These are phyloP conservation scores for Podaxis sp. DNA, from an alignment of 768 basidiomycete species.

Conservation along the genomic window DNA sequence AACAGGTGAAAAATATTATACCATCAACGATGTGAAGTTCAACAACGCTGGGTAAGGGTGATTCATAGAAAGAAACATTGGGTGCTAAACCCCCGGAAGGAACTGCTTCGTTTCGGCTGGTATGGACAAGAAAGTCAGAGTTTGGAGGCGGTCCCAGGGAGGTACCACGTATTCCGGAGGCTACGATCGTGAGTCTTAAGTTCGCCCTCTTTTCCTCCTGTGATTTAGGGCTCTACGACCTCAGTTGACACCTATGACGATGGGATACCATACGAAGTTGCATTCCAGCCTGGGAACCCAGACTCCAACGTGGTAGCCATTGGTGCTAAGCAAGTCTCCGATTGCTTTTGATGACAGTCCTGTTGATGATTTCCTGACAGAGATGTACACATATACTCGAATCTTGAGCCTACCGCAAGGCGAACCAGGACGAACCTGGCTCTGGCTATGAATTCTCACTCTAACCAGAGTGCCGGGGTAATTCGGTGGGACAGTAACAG, in stretches of 20 bases:
- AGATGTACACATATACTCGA: constrained; percentile 26
- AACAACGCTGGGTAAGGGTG: constrained; percentile 44
- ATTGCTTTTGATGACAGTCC: neutral
- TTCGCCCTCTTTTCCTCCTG: neutral
- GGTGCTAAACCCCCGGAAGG: neutral
- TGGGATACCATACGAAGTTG: constrained; percentile 40
- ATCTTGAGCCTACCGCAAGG: constrained; percentile 19
- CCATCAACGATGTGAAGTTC: constrained; percentile 56
- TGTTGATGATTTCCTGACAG: constrained; percentile 19
- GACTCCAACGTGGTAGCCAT: constrained; percentile 37
- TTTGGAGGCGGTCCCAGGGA: constrained; percentile 3
- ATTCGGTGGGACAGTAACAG: constrained; percentile 51
- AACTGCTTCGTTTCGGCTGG: constrained; percentile 16
- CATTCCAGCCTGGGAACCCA: constrained; percentile 40
- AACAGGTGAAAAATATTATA: constrained; percentile 43
- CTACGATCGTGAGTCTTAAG: constrained; percentile 9
- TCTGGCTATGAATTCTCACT: constrained; percentile 20
- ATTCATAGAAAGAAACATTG: neutral
- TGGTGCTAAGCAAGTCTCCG: constrained; percentile 35
- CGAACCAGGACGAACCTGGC: constrained; percentile 16
- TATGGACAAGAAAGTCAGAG: constrained; percentile 12
- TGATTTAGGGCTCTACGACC: neutral
- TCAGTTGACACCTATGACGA: constrained; percentile 16
- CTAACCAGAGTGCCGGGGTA: constrained; percentile 36
- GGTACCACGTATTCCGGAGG: constrained; percentile 7